Evolutionary conservation across 768 basidiomycete species (phyloP), one percentile per base, ranked within the genome.

Genomic region (Podaxis sp.): DNA sequence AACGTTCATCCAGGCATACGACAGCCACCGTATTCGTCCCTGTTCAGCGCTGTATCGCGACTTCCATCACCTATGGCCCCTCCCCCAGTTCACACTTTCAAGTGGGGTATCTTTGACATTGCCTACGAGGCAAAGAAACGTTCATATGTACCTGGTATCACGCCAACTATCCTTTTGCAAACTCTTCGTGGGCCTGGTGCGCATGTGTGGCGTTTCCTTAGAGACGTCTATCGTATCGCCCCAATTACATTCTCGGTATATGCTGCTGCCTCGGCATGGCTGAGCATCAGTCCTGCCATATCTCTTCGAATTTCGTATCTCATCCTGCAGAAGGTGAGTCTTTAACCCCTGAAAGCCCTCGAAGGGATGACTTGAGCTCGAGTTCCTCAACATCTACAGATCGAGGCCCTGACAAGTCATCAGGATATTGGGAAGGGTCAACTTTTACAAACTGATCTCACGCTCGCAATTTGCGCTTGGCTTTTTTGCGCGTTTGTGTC

Each of bases 81-180:
- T 36, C 6, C 48, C 51, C n/a, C 50, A 24, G 64, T 75, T 36
- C 64, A 63, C 22, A 71, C 66, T 26, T 59, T 70, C n/a, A 66
- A 68, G 15, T 72, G 73, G 74, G 77, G 75, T 2, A 76, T 77
- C 26, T 80, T 78, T 62, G 66, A 69, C 20, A 62, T 78, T 49
- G 76, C 73, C 8, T 76, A 74, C 56, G 74, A 72, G 10, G 50
- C 51, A 0, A 64, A 66, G 30, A n/a, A 49, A 44, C 46, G 60
- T 37, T 64, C 60, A 17, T 17, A 58, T 54, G 26, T 3, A 48
- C 12, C 5, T 30, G 6, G 53, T 24, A 56, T 30, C 44, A 54
- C 26, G 28, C 48, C 15, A 22, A 52, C 17, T 24, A 12, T 40
- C n/a, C 20, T 37, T 41, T n/a, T n/a, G 37, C 44, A 20, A 20